Evolutionary conservation across 208 protist genomes (phyloP), one percentile per base, ranked within the genome.

Genomic region (Acanthamoeba rhysodes): DNA sequence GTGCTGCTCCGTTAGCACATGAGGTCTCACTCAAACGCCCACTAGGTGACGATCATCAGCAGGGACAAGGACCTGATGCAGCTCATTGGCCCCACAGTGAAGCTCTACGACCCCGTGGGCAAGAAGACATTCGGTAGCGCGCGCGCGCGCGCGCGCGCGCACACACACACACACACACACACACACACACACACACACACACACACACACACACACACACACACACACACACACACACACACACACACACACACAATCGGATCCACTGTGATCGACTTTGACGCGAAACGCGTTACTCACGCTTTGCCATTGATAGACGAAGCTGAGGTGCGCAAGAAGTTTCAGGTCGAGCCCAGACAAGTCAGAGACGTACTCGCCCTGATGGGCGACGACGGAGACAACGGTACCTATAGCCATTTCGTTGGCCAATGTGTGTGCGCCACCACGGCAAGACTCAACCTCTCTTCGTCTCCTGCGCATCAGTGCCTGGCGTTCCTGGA

Each of bases 31-130:
- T 64, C 22, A 18, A 24, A 6, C 57, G 57, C 18, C 78, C 20
- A 20, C 1, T 29, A 91, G 85, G 85, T 91, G 29, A 91, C 85
- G 22, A 91, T 91, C 37, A 70, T 91, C 3, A 50, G 27, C 20
- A 66, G 62, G 32, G 85, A 91, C 62, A 91, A 91, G 62, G 85
- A 91, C 85, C 62, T 91, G 20, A 74, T 91, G 85, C 85, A 91
- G 59, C 85, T 91, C 6, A 57, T 91, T 0, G 24, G 34, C 20
- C 57, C 53, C 22, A 72, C 27, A 0, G 55, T 91, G 7, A 91
- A 64, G 53, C 57, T 91, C 32, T 91, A 91, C 62, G 85, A 91
- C 64, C 85, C 85, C 32, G 32, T 91, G 20, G 62, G 57, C 55
- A 72, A 91, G 29, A 70, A 37, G 9, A 74, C 53, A 4, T 45